These are phyloP conservation scores for Clonostachys rhizophaga DNA, from an alignment of 2,329 filamentous ascomycete species.

Conservation along the genomic window DNA sequence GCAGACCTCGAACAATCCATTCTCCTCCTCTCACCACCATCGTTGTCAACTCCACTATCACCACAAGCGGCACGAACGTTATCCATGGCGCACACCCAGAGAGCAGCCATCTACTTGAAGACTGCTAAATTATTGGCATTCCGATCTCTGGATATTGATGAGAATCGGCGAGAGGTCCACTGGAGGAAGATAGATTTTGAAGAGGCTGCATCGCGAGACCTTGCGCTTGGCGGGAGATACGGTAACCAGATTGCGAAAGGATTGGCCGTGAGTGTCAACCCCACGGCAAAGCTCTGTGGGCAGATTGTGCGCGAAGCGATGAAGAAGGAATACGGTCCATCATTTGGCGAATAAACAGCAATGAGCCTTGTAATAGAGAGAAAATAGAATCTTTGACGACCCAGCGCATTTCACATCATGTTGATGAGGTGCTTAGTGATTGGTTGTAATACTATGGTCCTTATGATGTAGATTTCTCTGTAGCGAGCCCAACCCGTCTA, in stretches of 20 bases:
- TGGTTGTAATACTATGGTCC: too few relatives aligned
- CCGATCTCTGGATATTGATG: constrained; percentile 30
- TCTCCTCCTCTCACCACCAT: constrained; percentile 48
- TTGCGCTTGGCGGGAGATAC: constrained; percentile 59
- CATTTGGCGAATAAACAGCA: constrained; percentile 27
- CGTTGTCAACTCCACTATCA: constrained; percentile 49
- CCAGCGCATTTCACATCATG: too few relatives aligned
- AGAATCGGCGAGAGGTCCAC: constrained; percentile 31
- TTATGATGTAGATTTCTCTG: too few relatives aligned
- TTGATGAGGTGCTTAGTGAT: too few relatives aligned
- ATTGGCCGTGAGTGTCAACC: constrained; percentile 61
- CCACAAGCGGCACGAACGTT: constrained; percentile 61
- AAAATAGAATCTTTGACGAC: background rate
- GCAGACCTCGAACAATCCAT: constrained; percentile 56
- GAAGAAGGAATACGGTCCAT: constrained; percentile 62
- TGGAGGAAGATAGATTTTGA: constrained; percentile 56
- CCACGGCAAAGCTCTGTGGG: constrained; percentile 65
- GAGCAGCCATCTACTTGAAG: constrained; percentile 59
- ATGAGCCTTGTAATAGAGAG: background rate
- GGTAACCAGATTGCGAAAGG: constrained; percentile 62
- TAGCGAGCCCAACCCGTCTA: too few relatives aligned
- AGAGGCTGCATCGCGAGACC: constrained; percentile 56
- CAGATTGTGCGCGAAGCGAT: constrained; percentile 66
- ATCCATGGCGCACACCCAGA: constrained; percentile 67
- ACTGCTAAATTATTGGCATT: constrained; percentile 44